Conservation (phyloP, 495 filamentous ascomycete genomes). For the Neurospora hispaniola region DNA sequence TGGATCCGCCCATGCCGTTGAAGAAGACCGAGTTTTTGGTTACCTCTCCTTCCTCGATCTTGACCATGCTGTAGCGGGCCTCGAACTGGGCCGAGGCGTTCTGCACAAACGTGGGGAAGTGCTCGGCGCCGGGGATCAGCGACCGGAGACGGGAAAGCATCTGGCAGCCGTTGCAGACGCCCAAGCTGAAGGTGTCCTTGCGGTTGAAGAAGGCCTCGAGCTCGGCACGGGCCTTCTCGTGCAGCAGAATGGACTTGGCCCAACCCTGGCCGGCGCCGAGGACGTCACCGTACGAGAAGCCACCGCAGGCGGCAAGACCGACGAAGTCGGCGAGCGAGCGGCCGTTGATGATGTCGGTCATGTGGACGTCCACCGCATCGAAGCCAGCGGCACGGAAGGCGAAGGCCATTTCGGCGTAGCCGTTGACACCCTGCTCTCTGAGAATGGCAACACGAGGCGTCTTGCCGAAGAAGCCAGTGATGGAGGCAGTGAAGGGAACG, state of each 20-base stretch:
- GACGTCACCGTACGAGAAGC: conserved; percentile 96
- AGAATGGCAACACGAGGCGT: conserved; percentile 87
- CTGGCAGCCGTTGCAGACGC: conserved; percentile 97
- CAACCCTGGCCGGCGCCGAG: conserved; percentile 91
- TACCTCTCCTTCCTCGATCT: conserved; percentile 50
- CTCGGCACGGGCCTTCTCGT: conserved; percentile 62
- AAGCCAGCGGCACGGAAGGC: conserved; percentile 90
- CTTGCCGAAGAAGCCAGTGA: conserved; percentile 57
- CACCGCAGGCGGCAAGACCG: conserved; percentile 87
- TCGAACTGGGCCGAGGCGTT: conserved; percentile 91
- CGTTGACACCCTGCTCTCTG: conserved; percentile 90
- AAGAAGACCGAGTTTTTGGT: conserved; percentile 71
- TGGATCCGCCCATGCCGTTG: conserved; percentile 77
- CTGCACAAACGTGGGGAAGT: conserved; percentile 81
- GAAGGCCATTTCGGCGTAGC: conserved; percentile 91
- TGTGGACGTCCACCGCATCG: conserved; percentile 86
- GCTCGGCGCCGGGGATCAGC: conserved; percentile 72
- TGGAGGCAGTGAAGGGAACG: conserved; percentile 56
- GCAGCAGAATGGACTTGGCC: conserved; percentile 87
- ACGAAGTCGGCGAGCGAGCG: conserved; percentile 70
- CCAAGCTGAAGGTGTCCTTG: conserved; percentile 81
- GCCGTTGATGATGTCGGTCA: conserved; percentile 82
- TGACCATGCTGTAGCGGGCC: conserved; percentile 80
- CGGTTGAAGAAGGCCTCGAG: conserved; percentile 83
- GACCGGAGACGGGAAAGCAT: conserved; percentile 78